Conservation (phyloP, 2,329 filamentous ascomycete genomes). For the Aureobasidium mangrovei region DNA sequence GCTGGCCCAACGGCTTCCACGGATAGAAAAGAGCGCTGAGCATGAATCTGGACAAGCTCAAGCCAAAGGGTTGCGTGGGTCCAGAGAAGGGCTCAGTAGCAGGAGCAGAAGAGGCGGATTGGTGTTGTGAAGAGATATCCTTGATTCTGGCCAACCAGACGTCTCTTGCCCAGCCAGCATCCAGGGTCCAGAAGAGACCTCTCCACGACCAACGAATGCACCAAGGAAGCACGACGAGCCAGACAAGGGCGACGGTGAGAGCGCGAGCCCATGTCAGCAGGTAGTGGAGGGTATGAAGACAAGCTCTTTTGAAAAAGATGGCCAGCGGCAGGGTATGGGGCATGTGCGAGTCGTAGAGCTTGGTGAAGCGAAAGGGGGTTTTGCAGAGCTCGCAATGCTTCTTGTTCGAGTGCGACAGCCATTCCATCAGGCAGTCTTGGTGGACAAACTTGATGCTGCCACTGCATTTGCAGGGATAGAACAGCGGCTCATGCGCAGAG, state of each 20-base stretch:
- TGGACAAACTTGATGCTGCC: conserved; percentile 98
- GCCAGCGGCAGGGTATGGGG: conserved; percentile 70
- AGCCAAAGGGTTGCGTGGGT: not conserved
- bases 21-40: conserved; percentile 6
- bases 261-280: conserved; percentile 71
- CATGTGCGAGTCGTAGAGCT: conserved; percentile 93
- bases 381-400: conserved; percentile 99
- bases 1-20: not conserved
- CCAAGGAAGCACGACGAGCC: conserved; percentile 82
- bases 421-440: conserved; percentile 97
- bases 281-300: conserved; percentile 62
- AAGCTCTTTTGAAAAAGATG: conserved; percentile 71
- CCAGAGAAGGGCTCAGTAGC: not conserved
- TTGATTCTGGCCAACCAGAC: conserved; percentile 22
- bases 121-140: not conserved
- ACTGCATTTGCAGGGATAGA: conserved; percentile 97
- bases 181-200: conserved; percentile 87
- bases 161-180: conserved; percentile 57
- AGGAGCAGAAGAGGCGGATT: not conserved
- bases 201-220: conserved; percentile 89
- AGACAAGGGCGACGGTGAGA: conserved; percentile 71
- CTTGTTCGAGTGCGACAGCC: conserved; percentile 97
- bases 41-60: conserved; percentile 7
- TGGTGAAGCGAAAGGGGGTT: conserved; percentile 95
- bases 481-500: conserved; percentile 72